These are phyloP conservation scores for Oryza punctata DNA, from an alignment of 176 grass and related monocot genomes.

Conservation along the genomic window DNA sequence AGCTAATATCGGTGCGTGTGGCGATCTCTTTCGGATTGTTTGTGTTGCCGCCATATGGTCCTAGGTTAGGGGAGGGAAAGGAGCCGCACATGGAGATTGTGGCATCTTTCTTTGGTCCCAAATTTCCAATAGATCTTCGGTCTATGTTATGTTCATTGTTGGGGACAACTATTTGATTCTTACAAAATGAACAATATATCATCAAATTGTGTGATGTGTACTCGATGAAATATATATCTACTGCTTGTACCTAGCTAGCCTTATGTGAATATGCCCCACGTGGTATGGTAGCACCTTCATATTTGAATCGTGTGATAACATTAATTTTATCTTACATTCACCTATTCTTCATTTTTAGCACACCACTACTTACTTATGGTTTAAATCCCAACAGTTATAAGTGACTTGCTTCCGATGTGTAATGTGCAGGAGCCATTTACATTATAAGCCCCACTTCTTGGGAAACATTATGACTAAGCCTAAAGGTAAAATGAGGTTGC, in stretches of 20 bases:
- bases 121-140: neutral
- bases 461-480: neutral
- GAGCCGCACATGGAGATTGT: neutral
- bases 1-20: neutral
- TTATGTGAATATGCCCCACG: neutral
- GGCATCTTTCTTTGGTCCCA: neutral
- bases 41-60: neutral
- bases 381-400: neutral
- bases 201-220: neutral
- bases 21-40: slow-evolving; percentile 15
- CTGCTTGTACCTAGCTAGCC: neutral
- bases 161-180: neutral
- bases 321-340: neutral
- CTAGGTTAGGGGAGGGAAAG: neutral
- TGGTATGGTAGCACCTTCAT: neutral
- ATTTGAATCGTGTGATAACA: neutral
- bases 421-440: slow-evolving; percentile 40
- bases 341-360: neutral
- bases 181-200: neutral
- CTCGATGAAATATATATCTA: neutral
- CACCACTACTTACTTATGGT: neutral
- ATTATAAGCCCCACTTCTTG: slow-evolving; percentile 34
- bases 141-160: neutral
- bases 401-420: neutral
- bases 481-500: slow-evolving; percentile 25